These are phyloP conservation scores for Cyberlindnera japonica DNA, from an alignment of 805 yeast species.

Conservation along the genomic window DNA sequence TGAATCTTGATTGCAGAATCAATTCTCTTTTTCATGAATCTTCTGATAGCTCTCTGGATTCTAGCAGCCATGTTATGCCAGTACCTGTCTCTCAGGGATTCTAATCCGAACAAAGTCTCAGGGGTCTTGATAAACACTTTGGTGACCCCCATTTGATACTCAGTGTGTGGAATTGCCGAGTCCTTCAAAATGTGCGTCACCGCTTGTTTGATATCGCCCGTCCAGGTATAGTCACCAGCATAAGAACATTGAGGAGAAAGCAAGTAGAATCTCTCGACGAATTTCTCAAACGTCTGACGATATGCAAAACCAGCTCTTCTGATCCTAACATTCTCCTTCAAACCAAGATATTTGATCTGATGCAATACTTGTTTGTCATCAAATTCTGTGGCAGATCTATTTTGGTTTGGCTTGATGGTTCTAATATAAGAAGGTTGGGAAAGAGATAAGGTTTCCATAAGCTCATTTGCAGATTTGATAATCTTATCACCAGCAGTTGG, in stretches of 20 bases:
- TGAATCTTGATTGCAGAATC: conserved; percentile 85
- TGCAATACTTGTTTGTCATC: conserved; percentile 88
- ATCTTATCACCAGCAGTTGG: conserved; percentile 97
- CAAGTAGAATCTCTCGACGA: conserved; percentile 89
- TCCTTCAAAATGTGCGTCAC: conserved; percentile 49
- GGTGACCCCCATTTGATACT: conserved; percentile 87
- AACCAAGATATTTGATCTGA: conserved; percentile 91
- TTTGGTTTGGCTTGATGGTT: conserved; percentile 96
- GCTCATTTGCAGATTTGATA: conserved; percentile 82
- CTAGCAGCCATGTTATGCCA: conserved; percentile 99
- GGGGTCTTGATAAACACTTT: conserved; percentile 96
- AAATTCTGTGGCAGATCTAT: conserved; percentile 85
- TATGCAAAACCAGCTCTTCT: conserved; percentile 99
- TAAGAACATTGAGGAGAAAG: conserved; percentile 87
- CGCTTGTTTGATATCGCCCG: conserved; percentile 55
- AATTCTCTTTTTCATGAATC: conserved; percentile 71
- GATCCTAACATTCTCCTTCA: conserved; percentile 94
- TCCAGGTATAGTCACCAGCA: conserved; percentile 76
- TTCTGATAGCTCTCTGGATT: conserved; percentile 95
- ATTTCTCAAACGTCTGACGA: conserved; percentile 93
- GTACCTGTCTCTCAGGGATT: conserved; percentile 92
- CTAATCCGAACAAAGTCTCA: conserved; percentile 91
- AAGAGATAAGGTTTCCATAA: conserved; percentile 83
- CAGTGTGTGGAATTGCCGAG: conserved; percentile 68
- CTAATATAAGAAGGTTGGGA: conserved; percentile 96